Conservation (phyloP, 306 rosid species). For the Inga laurina region DNA sequence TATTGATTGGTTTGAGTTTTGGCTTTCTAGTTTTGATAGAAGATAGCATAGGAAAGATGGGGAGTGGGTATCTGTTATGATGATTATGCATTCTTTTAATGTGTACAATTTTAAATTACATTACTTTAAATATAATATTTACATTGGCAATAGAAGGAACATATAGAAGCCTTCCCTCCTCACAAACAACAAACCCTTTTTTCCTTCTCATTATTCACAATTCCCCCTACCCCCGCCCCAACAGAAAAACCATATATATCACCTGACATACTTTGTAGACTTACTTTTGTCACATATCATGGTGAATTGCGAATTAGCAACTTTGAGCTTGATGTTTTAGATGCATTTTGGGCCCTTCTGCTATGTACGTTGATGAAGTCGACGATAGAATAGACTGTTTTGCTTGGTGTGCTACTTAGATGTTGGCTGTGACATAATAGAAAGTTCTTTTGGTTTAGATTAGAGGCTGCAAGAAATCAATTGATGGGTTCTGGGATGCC, state of each 20-base stretch:
- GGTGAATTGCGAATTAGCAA: background rate
- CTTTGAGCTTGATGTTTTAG: background rate
- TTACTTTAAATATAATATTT: too few species aligned
- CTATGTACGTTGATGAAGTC: background rate
- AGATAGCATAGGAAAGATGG: too few species aligned
- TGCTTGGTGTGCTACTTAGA: background rate
- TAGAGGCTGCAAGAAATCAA: background rate
- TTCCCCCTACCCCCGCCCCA: too few species aligned
- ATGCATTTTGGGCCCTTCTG: constrained; percentile 4
- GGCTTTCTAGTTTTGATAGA: too few species aligned
- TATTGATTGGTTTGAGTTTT: too few species aligned
- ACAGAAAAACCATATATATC: background rate
- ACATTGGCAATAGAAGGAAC: background rate
- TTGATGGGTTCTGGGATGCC: background rate
- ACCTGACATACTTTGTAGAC: background rate
- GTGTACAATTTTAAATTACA: background rate
- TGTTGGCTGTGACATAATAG: background rate
- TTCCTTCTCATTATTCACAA: too few species aligned
- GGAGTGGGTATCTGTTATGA: too few species aligned
- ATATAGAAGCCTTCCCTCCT: background rate
- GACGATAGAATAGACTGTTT: background rate
- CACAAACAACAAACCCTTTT: too few species aligned
- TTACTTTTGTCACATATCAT: background rate
- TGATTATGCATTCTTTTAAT: too few species aligned
- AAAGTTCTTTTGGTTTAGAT: background rate